Conservation (phyloP, 495 filamentous ascomycete genomes). For the Penicillium subrubescens region DNA sequence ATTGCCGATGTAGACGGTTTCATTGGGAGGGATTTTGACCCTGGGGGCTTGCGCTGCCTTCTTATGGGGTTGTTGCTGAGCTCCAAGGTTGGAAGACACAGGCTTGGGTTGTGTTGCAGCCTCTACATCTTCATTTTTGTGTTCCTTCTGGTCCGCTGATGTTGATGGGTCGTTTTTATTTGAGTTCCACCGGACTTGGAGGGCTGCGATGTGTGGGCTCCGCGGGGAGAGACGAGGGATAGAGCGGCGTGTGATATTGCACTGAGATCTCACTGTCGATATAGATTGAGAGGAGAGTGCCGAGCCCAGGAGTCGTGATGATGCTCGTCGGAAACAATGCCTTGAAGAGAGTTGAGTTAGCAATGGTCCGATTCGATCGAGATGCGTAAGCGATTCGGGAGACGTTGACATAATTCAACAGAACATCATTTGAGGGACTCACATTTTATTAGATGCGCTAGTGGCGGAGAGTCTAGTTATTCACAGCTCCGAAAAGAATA, state of each 20-base stretch:
- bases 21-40: neutral
- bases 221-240: constrained; percentile 2
- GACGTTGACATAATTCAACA: neutral
- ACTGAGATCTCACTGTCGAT: constrained; percentile 10
- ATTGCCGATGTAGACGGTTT: constrained; percentile 78
- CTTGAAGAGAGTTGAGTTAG: constrained; percentile 28
- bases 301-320: constrained; percentile 51
- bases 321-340: constrained; percentile 54
- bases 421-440: neutral
- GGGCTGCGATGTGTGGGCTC: constrained; percentile 5
- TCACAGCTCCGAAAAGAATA: neutral
- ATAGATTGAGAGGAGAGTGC: constrained; percentile 1
- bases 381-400: neutral
- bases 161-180: constrained; percentile 4
- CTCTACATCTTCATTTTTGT: neutral
- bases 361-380: neutral
- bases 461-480: neutral
- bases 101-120: neutral
- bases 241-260: neutral
- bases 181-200: constrained; percentile 26
- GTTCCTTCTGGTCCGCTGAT: neutral
- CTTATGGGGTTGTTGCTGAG: neutral
- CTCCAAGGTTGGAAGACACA: neutral
- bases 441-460: neutral
- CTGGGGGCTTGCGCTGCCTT: neutral